Base-by-base conservation (phyloP, 768 basidiomycete species). In the Termitomyces eurrhizus region DNA sequence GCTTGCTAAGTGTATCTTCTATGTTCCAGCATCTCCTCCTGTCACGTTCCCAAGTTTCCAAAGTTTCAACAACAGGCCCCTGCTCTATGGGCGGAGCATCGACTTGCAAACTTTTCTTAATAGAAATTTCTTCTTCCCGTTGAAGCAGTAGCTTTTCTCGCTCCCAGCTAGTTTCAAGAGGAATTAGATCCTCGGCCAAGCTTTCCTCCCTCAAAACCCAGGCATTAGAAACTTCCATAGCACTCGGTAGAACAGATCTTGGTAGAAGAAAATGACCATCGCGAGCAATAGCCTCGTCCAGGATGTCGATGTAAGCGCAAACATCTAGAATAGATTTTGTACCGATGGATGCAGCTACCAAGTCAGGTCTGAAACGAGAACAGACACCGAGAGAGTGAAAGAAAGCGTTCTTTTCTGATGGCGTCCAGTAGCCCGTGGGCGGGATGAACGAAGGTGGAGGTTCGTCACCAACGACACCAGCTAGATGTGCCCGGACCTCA, bases 351-450 rank as follows among this genome's bases (percentile, higher is more conserved):
- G 75, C 77, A 0, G 90, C 85, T 53, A 95, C 88, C 51, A 93
- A 79, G 70, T 94, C 93, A 0, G 91, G 89, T 24, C 90, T 75
- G 46, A 89, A 78, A 29, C 89, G 81, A 21, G 92, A 93, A 71
- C 89, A 75, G 2, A 85, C 70, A 32, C 80, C 72, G 24, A 94
- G 71, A 0, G 82, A 87, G 69, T 83, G 87, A 70, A 93, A 94
- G 73, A 94, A 91, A 0, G 68, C 64, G 32, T 84, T 77, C 62
- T 89, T 88, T 67, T 95, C 93, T n/a, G 73, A 64, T 0, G 78
- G 69, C 4, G 87, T 84, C 92, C 92, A 94, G 60, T 74, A 78
- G 42, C 78, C 73, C 48, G 73, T 65, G 36, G 81, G 70, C 21
- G 74, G 66, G 59, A 76, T 57, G 62, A 75, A 77, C 16, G 77